Evolutionary conservation across 179 eudicot genomes (phyloP).

Genomic region (Spergularia azorica): DNA sequence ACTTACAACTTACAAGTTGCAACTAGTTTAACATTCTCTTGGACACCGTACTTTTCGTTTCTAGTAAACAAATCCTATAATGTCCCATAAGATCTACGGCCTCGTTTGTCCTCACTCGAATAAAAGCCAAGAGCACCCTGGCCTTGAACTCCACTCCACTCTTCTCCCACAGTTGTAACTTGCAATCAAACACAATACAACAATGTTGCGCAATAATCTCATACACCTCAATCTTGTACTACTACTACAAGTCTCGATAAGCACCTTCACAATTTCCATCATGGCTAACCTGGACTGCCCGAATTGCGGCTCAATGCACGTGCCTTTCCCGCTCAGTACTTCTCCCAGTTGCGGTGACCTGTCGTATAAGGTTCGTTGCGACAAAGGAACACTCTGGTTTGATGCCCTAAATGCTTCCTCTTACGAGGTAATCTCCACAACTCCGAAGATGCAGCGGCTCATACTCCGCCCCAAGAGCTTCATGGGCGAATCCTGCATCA

Average conservation of each 20-base stretch:
- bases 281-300: conserved; percentile 35
- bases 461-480: conserved; percentile 42
- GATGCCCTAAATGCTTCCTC: conserved; percentile 50
- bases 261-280: background rate
- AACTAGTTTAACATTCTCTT: no score
- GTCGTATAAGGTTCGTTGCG: conserved; percentile 45
- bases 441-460: conserved; percentile 32
- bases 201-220: conserved; percentile 8
- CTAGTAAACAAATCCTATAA: no score
- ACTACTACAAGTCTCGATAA: background rate
- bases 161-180: no score
- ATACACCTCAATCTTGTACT: background rate
- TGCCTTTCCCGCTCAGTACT: conserved; percentile 65
- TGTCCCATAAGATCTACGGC: no score
- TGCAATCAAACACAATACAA: background rate
- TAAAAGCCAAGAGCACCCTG: no score
- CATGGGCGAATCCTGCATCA: conserved; percentile 39
- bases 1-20: no score
- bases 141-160: no score
- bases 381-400: conserved; percentile 39
- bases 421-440: conserved; percentile 34
- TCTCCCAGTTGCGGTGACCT: conserved; percentile 46
- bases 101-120: no score
- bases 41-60: no score
- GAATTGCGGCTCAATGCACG: conserved; percentile 41